Evolutionary conservation across 257 asterid species (phyloP).

Genomic region (Solanum ossicruentum): DNA sequence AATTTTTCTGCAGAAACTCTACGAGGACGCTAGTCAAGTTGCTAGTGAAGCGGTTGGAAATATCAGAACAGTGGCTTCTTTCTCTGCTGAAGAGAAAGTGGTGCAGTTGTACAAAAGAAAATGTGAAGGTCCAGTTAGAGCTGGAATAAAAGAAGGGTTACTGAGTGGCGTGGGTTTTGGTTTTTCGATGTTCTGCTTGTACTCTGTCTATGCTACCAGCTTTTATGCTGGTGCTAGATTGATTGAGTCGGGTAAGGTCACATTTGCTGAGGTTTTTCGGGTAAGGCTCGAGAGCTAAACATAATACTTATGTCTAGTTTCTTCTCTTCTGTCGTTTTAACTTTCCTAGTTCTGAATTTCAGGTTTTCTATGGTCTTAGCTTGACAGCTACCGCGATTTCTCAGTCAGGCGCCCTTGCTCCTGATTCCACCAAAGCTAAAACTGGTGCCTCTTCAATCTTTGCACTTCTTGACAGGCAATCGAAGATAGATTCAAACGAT

Average conservation of each 20-base stretch:
- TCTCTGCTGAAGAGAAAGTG: conserved; percentile 79
- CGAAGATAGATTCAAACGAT: conserved; percentile 65
- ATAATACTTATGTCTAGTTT: neutral
- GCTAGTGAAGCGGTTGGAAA: conserved; percentile 87
- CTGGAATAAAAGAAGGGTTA: conserved; percentile 61
- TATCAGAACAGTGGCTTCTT: conserved; percentile 81
- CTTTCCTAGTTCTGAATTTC: neutral
- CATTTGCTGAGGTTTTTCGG: conserved; percentile 67
- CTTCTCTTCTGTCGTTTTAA: neutral
- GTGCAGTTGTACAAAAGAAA: conserved; percentile 52
- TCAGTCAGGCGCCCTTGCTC: conserved; percentile 70
- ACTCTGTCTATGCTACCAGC: conserved; percentile 66
- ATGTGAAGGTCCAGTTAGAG: conserved; percentile 65
- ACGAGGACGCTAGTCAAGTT: conserved; percentile 84
- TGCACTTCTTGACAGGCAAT: conserved; percentile 52
- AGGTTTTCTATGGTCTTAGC: conserved; percentile 84
- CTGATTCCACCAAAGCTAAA: conserved; percentile 81
- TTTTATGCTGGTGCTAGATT: conserved; percentile 90
- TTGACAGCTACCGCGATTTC: conserved; percentile 86
- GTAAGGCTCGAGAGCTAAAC: conserved; percentile 25
- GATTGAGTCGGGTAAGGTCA: conserved; percentile 47
- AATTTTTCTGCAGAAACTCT: conserved; percentile 35
- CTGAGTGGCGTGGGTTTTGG: conserved; percentile 72
- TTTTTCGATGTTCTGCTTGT: conserved; percentile 40
- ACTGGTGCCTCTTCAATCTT: conserved; percentile 74